Evolutionary conservation across 495 filamentous ascomycete genomes (phyloP).

Genomic region (Recurvomyces mirabilis): DNA sequence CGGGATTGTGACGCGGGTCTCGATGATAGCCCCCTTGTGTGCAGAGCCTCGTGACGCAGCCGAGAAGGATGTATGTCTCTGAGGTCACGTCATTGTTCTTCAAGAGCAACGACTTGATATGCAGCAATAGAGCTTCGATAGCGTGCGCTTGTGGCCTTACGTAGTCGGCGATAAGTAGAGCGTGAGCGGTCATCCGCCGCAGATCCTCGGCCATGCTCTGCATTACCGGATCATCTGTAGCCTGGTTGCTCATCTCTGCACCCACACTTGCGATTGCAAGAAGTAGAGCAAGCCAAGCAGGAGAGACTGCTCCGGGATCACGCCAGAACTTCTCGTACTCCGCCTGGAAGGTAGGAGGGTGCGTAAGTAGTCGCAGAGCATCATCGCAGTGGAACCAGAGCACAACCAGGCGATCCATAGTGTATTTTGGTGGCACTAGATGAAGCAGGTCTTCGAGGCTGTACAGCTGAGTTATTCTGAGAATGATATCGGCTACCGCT

Average conservation of each 20-base stretch:
- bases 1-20: slow-evolving; percentile 3
- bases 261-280: slow-evolving; percentile 2
- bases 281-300: slow-evolving; percentile 9
- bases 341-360: slow-evolving; percentile 6
- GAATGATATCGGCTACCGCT: not conserved
- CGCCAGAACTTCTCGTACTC: slow-evolving; percentile 7
- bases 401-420: slow-evolving; percentile 7
- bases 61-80: not conserved
- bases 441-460: not conserved
- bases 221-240: not conserved
- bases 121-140: slow-evolving; percentile 7
- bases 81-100: slow-evolving; percentile 3
- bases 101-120: slow-evolving; percentile 6
- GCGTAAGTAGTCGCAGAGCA: not conserved
- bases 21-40: slow-evolving; percentile 11
- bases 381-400: slow-evolving; percentile 4
- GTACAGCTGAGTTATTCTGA: slow-evolving; percentile 2
- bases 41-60: not conserved
- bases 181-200: slow-evolving; percentile 1
- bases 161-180: slow-evolving; percentile 1
- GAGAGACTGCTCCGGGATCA: not conserved
- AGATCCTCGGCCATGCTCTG: not conserved
- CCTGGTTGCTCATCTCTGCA: not conserved
- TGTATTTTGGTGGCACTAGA: slow-evolving; percentile 1
- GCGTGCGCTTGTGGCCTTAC: slow-evolving; percentile 3